Conservation (phyloP, 2,329 filamentous ascomycete species). For the Salinomyces thailandicus region DNA sequence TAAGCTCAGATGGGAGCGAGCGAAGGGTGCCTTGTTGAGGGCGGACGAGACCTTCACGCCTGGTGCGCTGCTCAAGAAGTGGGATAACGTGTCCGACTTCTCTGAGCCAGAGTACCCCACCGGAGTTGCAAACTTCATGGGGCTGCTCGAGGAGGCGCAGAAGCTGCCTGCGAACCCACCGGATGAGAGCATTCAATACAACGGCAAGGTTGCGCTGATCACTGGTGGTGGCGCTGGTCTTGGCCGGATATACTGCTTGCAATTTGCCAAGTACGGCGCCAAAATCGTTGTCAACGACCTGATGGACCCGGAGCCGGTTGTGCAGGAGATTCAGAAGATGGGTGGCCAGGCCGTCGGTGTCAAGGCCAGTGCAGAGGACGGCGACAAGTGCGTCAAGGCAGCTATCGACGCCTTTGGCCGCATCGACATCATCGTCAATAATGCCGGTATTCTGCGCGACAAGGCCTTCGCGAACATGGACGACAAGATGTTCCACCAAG, state of each 20-base stretch:
- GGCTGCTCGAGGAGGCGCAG: conserved; percentile 71
- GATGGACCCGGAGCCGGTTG: conserved; percentile 80
- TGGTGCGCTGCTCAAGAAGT: conserved; percentile 77
- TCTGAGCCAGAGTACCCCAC: conserved; percentile 70
- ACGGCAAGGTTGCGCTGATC: conserved; percentile 72
- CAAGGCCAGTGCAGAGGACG: conserved; percentile 88
- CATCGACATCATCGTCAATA: conserved; percentile 93
- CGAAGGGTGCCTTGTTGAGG: conserved; percentile 79
- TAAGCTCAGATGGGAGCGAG: conserved; percentile 91
- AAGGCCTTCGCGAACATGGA: conserved; percentile 98
- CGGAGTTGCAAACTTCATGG: conserved; percentile 80
- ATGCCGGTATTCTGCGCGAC: conserved; percentile 92
- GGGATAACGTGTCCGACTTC: conserved; percentile 81
- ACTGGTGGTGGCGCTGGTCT: conserved; percentile 86
- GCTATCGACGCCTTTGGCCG: conserved; percentile 91
- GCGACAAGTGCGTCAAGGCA: conserved; percentile 79
- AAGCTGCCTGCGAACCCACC: conserved; percentile 63
- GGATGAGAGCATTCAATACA: conserved; percentile 68
- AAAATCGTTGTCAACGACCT: conserved; percentile 92
- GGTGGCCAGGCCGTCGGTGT: conserved; percentile 87
- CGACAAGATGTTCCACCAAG: conserved; percentile 82
- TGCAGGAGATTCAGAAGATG: conserved; percentile 80
- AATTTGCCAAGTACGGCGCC: conserved; percentile 75
- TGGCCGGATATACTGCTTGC: conserved; percentile 78
- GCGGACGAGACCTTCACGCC: conserved; percentile 81